Evolutionary conservation across 345 rosid species (phyloP), one percentile per base, ranked within the genome.

Genomic region (Murraya koenigii): DNA sequence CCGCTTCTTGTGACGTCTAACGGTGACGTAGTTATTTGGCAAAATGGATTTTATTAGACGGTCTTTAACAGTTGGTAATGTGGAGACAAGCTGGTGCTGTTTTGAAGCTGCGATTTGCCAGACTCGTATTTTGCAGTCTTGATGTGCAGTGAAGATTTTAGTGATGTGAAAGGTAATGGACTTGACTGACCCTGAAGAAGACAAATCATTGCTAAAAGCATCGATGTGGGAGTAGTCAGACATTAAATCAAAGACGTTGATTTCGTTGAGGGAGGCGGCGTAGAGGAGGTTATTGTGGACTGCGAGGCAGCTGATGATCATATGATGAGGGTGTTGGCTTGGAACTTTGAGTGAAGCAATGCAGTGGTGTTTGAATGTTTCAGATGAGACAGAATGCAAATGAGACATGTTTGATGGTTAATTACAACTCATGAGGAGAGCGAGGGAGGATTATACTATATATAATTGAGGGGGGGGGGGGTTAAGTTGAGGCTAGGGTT

Each of bases 101-200:
- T 66, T 78, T 8, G 81, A 77, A 0, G 72, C 56, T 4, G 55
- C 52, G 39, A 85, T 26, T 61, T 72, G 26, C 91, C 89, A 86
- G 32, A 84, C 82, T 30, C 91, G 72, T 75, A 86, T 86, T 74
- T 83, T 86, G 49, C 85, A 83, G 44, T 88, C 91, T 36, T 88
- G 91, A 63, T 88, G 91, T 25, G 91, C 87, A 0, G 89, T 86
- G 86, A 86, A 86, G 82, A 88, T 75, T 56, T 77, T 73, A 0
- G 72, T 25, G 22, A 49, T 8, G 81, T 66, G 11, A 78, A 88
- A 86, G 1, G 85, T 83, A 1, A 85, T 85, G 62, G 87, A 86
- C 77, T 86, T 88, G 77, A 85, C 80, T 28, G 82, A 80, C 7
- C 88, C 88, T 17, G 56, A 52, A 3, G 90, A 77, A 54, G 84